Evolutionary conservation across 495 filamentous ascomycete genomes (phyloP), one percentile per base, ranked within the genome.

Genomic region (Lepidopterella palustris): DNA sequence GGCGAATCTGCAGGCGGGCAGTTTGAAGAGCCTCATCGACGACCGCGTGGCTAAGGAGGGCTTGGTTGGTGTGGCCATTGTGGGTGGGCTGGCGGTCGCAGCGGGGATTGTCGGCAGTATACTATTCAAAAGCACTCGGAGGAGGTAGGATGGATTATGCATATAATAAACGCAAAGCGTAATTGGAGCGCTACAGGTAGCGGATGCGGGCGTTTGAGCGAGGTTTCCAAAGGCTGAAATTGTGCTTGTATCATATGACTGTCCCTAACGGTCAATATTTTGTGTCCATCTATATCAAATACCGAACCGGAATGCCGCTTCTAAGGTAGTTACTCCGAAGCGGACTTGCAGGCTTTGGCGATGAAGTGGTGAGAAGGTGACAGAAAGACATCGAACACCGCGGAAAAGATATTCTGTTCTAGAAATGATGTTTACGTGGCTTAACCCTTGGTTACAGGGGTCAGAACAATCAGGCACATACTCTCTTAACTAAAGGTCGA

Each of bases 31-130:
- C 25, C 74, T 97, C 71, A 95, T 98, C 67, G 91, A 97, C 70
- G 93, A 98, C 65, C 95, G 91, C 74, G 93, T 98, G 59, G 85
- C 89, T 40, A 92, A 84, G 78, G 93, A 98, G 73, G 95, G 93
- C 2, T 67, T 98, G 61, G 77, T 97, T 78, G 93, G 93, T 27
- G 90, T 96, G 60, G 93, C 93, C n/a, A 97, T 98, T 72, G 83
- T 97, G 47, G 90, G 93, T 60, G 93, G 93, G 39, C 79, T 97
- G 53, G 92, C 92, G 42, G 85, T 97, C 62, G 91, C 89, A 8
- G 93, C 91, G 11, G 92, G 91, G n/a, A 84, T 96, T 25, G 86
- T 97, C 27, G 93, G 92, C 25, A 89, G 88, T 31, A 79, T 96
- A 65, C 69, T 98, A 42, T 79, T 96, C 65, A 86, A 82, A 74